Evolutionary conservation across 2,329 filamentous ascomycete genomes (phyloP).

Genomic region (Aspergillus nomiae): DNA sequence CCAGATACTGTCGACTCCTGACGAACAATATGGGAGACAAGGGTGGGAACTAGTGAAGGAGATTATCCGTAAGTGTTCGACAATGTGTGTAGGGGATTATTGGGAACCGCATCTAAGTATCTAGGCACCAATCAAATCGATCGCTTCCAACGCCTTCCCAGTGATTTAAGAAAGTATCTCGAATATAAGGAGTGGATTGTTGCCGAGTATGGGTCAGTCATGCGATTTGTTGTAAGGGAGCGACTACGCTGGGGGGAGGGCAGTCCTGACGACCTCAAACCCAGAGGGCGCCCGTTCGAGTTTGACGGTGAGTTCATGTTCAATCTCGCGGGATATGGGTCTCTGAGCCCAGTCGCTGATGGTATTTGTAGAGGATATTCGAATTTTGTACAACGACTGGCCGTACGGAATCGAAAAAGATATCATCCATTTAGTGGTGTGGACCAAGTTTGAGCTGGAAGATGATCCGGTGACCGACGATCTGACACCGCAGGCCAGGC

Average conservation of each 20-base stretch:
- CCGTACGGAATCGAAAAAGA: conserved; percentile 80
- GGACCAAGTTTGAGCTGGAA: conserved; percentile 83
- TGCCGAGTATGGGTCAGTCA: conserved; percentile 71
- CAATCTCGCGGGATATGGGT: neutral
- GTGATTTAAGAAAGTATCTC: conserved; percentile 75
- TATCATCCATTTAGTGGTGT: conserved; percentile 85
- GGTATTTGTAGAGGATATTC: conserved; percentile 58
- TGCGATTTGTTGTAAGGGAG: conserved; percentile 72
- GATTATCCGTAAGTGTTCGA: conserved; percentile 53
- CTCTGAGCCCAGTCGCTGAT: neutral
- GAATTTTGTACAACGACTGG: conserved; percentile 87
- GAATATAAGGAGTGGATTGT: conserved; percentile 67
- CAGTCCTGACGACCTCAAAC: conserved; percentile 38
- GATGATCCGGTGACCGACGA: conserved; percentile 68
- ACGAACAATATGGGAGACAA: conserved; percentile 64
- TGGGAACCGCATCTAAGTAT: conserved; percentile 4
- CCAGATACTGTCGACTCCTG: conserved; percentile 68
- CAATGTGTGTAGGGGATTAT: neutral
- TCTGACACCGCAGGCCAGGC: conserved; percentile 64
- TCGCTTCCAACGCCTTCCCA: conserved; percentile 74
- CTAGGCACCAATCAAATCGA: conserved; percentile 68
- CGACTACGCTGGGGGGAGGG: conserved; percentile 67
- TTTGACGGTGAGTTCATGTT: conserved; percentile 33
- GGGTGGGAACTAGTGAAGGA: conserved; percentile 70
- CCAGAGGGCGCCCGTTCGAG: conserved; percentile 35